Percentiles rank a stretch among this genome's conserved stretches.
These are phyloP conservation scores for Rhodosporidiobolus sp. DNA, from an alignment of 768 basidiomycete species.

Conservation along the genomic window DNA sequence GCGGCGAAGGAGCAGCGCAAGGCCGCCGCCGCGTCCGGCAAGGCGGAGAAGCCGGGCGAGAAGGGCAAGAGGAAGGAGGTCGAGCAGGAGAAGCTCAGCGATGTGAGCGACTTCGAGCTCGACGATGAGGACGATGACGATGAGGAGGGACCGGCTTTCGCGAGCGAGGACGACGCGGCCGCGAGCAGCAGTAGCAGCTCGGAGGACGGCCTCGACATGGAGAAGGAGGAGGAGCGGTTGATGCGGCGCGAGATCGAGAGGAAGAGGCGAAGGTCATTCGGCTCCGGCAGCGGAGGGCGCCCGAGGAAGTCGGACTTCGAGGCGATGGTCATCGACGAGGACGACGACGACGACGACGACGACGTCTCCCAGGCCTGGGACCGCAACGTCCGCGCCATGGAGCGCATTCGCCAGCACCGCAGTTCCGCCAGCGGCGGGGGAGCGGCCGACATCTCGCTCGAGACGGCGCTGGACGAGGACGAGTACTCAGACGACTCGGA, in stretches of 20 bases:
- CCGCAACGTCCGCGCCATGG: constrained; percentile 21
- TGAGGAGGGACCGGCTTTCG: not conserved
- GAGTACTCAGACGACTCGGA: constrained; percentile 24
- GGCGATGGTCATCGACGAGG: constrained; percentile 1
- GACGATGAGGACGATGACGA: not conserved
- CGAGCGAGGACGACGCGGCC: constrained; percentile 1
- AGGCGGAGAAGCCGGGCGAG: not conserved
- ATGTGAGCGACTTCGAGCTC: constrained; percentile 23
- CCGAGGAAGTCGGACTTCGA: not conserved
- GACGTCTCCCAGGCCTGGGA: constrained; percentile 20
- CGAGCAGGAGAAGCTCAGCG: not conserved
- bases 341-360: constrained; percentile 9
- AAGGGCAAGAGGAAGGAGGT: not conserved
- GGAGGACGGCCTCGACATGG: constrained; percentile 16
- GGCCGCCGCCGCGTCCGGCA: not conserved
- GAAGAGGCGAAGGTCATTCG: not conserved
- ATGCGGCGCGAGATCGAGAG: constrained; percentile 28
- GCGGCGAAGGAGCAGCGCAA: not conserved
- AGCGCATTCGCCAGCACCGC: constrained; percentile 8
- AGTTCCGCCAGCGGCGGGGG: not conserved
- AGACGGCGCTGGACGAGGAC: not conserved
- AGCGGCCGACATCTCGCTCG: constrained; percentile 8
- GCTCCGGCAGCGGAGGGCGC: not conserved
- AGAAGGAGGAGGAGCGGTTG: constrained; percentile 29
- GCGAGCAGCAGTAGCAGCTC: not conserved